A percentile compares a stretch with the other conserved stretches of the same genome.
phyloP scores from a whole-genome alignment of 2,329 filamentous ascomycete species.

The Fusarium scirpi region DNA sequence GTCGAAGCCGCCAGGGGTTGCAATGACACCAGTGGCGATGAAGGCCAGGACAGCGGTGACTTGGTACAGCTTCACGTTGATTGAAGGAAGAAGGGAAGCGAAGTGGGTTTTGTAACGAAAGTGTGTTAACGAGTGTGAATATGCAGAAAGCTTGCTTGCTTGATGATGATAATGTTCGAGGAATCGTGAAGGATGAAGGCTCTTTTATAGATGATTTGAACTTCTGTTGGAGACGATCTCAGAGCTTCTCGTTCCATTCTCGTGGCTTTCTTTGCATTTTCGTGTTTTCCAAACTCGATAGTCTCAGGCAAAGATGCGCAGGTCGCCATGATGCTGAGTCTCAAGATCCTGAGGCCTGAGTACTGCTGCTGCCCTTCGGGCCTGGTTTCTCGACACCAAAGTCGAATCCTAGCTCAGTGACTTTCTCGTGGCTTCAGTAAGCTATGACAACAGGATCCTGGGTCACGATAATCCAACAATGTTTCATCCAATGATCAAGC shows the following conservation, averaged over 20 bases:
- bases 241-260: not conserved
- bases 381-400: not conserved
- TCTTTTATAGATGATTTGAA: slow-evolving; percentile 19
- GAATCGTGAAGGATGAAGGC: not conserved
- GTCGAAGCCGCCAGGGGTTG: slow-evolving; percentile 14
- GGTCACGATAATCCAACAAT: not conserved
- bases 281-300: not conserved
- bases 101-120: slow-evolving; percentile 11
- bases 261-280: not conserved
- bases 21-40: slow-evolving; percentile 33
- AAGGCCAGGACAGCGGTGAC: slow-evolving; percentile 31
- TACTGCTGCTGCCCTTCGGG: not conserved
- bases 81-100: not conserved
- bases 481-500: not conserved
- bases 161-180: slow-evolving; percentile 15
- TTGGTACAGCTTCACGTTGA: slow-evolving; percentile 30
- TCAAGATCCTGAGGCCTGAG: not conserved
- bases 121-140: slow-evolving; percentile 12
- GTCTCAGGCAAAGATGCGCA: not conserved
- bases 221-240: not conserved
- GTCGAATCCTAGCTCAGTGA: not conserved
- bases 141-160: slow-evolving; percentile 22
- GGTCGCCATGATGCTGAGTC: not conserved
- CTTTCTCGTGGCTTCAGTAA: not conserved
- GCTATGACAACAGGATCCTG: not conserved